Base-by-base conservation (phyloP, 1,284 basidiomycete species). In the Cutaneotrichosporon curvatum region DNA sequence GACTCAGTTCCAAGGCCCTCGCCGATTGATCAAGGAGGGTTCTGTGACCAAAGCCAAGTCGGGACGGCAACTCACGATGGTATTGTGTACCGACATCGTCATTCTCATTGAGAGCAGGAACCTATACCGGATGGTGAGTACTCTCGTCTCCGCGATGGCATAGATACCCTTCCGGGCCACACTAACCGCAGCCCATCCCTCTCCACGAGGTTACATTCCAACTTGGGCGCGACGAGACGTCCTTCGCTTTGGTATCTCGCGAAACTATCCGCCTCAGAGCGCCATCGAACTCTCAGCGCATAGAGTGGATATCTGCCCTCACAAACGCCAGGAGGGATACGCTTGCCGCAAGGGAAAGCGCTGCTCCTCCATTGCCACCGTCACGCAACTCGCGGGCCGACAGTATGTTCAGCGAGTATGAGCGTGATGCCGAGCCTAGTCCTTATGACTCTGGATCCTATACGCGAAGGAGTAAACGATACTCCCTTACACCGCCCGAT, bases 1-100 rank as follows among this genome's bases (percentile, higher is more conserved):
- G 0, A 95, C 90, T 9, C 79, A 84, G 2, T 78, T 81, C 57
- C 82, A 87, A 75, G 89, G 87, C 1, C 72, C 77, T 9, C 77
- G 92, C 19, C 78, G 74, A 53, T 75, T 97, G 12, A 44, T 96
- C 36, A 85, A 82, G 54, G 87, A 96, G 64, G 90, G 89, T 0
- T 48, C 76, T 4, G 68, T 96, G 8, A 68, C 75, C 55, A 96
- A 97, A 66, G 76, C 84, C 10, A 92, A 89, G 73, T 87, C 85
- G 51, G 83, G 87, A 1, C 76, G 86, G 37, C 86, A 82, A 62
- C 70, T 96, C 36, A 77, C 80, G 37, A 79, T 78, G n/a, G 81
- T 87, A 63, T 66, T 89, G 49, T 89, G 86, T 58, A 87, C 78
- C 59, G 86, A 90, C 60, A 83, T 88, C 37, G 63, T 90, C 33